Conservation (phyloP, 805 yeast genomes). For the Wickerhamomyces strasburgensis region DNA sequence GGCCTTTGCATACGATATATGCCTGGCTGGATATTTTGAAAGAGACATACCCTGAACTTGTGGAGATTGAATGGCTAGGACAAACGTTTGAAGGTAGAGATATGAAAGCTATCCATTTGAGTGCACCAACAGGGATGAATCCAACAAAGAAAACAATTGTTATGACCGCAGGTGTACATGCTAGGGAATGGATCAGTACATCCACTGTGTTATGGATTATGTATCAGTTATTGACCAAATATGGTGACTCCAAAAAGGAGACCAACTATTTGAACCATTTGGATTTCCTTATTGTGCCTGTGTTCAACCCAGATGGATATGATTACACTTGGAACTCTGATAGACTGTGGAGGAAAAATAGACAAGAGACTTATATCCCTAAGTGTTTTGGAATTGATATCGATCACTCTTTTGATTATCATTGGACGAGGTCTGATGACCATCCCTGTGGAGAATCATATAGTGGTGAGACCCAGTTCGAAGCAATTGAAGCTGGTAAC, state of each 20-base stretch:
- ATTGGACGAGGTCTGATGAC: constrained; percentile 58
- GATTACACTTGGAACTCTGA: constrained; percentile 76
- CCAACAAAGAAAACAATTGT: constrained; percentile 60
- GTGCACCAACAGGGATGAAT: constrained; percentile 39
- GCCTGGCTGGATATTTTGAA: constrained; percentile 64
- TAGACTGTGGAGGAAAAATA: constrained; percentile 83
- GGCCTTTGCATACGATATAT: constrained; percentile 63
- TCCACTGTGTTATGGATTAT: constrained; percentile 60
- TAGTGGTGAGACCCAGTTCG: constrained; percentile 70
- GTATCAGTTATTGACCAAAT: constrained; percentile 41
- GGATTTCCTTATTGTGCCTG: constrained; percentile 76
- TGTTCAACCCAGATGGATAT: constrained; percentile 89
- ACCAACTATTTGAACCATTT: constrained; percentile 47
- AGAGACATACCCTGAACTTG: constrained; percentile 57
- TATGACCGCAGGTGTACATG: constrained; percentile 81
- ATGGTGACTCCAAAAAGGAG: constrained; percentile 38
- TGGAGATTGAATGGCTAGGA: constrained; percentile 66
- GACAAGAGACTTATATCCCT: constrained; percentile 66
- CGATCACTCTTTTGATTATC: constrained; percentile 76
- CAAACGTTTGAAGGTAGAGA: constrained; percentile 70
- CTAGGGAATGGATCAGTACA: constrained; percentile 84
- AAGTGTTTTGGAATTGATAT: constrained; percentile 80
- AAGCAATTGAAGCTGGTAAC: constrained; percentile 51
- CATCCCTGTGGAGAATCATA: constrained; percentile 82
- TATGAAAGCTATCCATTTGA: constrained; percentile 60